A percentile compares a stretch with the other conserved stretches of the same genome.
Conservation (phyloP, 768 basidiomycete species). For the Daedaleopsis nitida region DNA sequence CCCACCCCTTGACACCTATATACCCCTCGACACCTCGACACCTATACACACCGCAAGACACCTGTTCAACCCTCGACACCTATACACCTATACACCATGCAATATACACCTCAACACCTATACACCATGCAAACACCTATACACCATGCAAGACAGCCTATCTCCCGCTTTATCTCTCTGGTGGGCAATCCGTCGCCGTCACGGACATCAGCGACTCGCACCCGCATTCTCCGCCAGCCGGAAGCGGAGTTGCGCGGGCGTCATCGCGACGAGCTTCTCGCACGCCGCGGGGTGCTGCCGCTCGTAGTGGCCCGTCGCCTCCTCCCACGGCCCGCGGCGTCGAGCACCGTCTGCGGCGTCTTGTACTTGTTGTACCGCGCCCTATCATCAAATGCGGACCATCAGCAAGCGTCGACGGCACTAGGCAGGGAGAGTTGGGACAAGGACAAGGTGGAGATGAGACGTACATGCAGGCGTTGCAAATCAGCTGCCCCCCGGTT, state of each 20-base stretch:
- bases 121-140: no score
- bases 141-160: no score
- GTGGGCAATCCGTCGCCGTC: no score
- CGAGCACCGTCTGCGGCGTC: neutral
- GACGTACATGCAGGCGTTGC: neutral
- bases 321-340: constrained; percentile 10
- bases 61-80: no score
- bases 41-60: no score
- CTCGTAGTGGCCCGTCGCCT: constrained; percentile 11
- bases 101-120: no score
- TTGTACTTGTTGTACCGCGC: neutral
- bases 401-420: neutral
- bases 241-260: neutral
- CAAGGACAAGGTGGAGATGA: neutral
- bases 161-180: no score
- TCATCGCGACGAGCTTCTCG: constrained; percentile 12
- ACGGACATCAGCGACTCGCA: no score
- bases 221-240: neutral
- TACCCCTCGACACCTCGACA: no score
- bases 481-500: neutral
- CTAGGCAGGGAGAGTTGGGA: no score
- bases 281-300: constrained; percentile 15
- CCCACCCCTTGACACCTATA: no score
- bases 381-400: neutral
- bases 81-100: no score